phyloP scores from a whole-genome alignment of 164 flowering plant genomes.

The Nymphaea colorata region DNA sequence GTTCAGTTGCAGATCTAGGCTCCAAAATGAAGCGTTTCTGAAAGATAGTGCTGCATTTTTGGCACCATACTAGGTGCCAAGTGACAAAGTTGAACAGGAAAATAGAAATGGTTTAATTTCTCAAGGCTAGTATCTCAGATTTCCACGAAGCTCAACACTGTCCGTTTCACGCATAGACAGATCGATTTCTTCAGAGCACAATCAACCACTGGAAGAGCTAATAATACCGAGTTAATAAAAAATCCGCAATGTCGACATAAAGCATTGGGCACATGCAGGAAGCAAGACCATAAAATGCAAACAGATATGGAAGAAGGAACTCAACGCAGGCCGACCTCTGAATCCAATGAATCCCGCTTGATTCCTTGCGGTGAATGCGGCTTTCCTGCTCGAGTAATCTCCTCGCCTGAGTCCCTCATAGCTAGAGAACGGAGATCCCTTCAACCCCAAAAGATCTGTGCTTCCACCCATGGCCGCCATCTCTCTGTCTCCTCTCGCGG shows the following conservation, averaged over 20 bases:
- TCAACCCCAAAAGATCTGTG: slow-evolving; percentile 3
- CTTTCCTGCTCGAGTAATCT: slow-evolving; percentile 12
- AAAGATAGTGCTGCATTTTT: not conserved
- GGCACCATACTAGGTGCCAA: not conserved
- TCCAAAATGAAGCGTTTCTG: not conserved
- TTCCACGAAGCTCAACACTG: not conserved
- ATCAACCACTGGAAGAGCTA: not conserved
- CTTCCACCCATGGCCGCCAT: slow-evolving; percentile 14
- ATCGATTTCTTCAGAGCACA: too few relatives aligned
- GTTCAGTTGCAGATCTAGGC: not conserved
- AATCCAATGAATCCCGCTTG: slow-evolving; percentile 12
- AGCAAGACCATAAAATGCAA: not conserved
- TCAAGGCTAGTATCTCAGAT: not conserved
- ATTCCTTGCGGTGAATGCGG: slow-evolving; percentile 8
- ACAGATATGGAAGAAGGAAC: not conserved
- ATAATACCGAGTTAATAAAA: not conserved
- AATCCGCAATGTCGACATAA: not conserved
- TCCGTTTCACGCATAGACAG: too few relatives aligned
- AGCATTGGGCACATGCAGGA: not conserved
- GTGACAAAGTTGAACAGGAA: not conserved
- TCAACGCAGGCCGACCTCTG: slow-evolving; percentile 13
- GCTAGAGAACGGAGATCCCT: slow-evolving; percentile 21
- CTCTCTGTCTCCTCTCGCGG: slow-evolving; percentile 3
- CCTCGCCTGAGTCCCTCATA: slow-evolving; percentile 30
- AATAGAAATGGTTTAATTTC: not conserved